Base-by-base conservation (phyloP, 495 filamentous ascomycete genomes). In the Aspergillus sclerotioniger region DNA sequence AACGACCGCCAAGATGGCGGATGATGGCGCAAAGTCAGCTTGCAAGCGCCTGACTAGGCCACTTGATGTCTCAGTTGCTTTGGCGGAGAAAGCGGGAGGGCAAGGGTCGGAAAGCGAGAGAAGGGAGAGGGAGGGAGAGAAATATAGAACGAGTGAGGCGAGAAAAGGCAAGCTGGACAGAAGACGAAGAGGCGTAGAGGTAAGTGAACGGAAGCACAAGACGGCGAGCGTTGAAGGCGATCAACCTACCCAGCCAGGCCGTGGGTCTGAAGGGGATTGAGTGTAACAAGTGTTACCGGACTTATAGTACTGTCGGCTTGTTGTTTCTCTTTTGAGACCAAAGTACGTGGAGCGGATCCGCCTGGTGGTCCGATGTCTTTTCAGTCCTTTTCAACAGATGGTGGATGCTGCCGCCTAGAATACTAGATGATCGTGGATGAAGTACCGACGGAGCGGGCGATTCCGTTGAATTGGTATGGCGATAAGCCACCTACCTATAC, bases 31-130 rank as follows among this genome's bases (percentile, higher is more conserved):
- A 54, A 59, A 57, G 43, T 55, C 56, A 53, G 56, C 51, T 56
- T 37, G 53, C 54, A 57, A 58, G 64, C 61, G 64, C 59, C 64
- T 63, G 64, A 63, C 60, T 58, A 20, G 64, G 55, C 62, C 64
- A 43, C 51, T 58, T 35, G 46, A 53, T 58, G 61, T 63, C 61
- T 57, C 49, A 56, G 32, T 33, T 56, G 25, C 32, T 19, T 29
- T 32, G 29, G 53, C 28, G 21, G 17, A 43, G 35, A 35, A 25
- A 16, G 49, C 29, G 35, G 33, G 19, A 15, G 29, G 44, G 29
- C 12, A 35, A 16, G 33, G 13, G 15, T 29, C 43, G 48, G 51
- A 45, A 39, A 46, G 35, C 41, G 49, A 58, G 21, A 44, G 51
- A 61, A 57, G 53, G 48, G 31, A 55, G 31, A 28, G 29, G 20